phyloP scores from a whole-genome alignment of 2,329 filamentous ascomycete genomes.

The Rutstroemia sp. region DNA sequence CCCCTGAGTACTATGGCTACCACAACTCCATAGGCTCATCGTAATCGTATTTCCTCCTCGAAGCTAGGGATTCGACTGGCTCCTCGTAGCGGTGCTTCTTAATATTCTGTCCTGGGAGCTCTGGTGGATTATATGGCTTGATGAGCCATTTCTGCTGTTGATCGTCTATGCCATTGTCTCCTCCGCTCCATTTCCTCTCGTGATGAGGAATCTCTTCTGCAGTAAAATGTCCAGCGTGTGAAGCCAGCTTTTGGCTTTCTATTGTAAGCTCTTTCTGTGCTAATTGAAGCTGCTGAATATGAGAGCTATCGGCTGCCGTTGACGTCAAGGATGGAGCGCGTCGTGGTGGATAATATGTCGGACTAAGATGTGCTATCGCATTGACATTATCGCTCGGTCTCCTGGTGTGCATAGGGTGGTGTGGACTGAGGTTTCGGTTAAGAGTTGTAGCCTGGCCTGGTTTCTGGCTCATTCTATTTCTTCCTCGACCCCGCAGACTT shows the following conservation, averaged over 20 bases:
- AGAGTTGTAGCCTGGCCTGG: background rate
- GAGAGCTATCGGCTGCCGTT: background rate
- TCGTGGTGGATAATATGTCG: background rate
- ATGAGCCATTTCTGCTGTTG: background rate
- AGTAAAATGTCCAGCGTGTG: background rate
- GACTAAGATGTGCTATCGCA: background rate
- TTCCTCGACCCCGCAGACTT: background rate
- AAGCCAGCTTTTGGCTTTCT: background rate
- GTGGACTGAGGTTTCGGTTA: background rate
- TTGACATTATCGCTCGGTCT: background rate
- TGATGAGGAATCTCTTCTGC: background rate
- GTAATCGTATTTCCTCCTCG: slow-evolving; percentile 1
- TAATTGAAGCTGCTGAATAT: background rate
- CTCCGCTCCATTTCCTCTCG: background rate
- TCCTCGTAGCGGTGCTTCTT: background rate
- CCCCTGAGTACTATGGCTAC: background rate
- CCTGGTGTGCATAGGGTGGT: background rate
- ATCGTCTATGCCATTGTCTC: background rate
- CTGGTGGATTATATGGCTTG: background rate
- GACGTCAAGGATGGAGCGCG: background rate
- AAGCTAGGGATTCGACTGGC: background rate
- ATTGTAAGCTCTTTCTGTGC: slow-evolving; percentile 1
- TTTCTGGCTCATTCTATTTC: background rate
- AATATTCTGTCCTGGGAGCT: background rate
- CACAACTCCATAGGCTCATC: slow-evolving; percentile 3